Base-by-base conservation (phyloP, 2,329 filamentous ascomycete genomes). In the Dactylellina drechsleri region DNA sequence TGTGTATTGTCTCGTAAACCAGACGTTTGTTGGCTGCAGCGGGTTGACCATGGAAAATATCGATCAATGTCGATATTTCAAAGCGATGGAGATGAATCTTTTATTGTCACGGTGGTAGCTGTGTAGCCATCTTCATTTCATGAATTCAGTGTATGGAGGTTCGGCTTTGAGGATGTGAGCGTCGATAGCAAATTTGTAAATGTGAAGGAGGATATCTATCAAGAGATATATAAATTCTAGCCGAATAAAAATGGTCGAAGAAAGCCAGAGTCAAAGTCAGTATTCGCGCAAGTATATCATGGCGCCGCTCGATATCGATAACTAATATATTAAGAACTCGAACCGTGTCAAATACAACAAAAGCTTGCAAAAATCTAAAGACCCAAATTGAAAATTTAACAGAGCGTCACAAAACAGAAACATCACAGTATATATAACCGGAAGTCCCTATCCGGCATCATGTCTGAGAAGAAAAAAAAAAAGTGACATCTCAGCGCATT, bases 1-100 rank as follows among this genome's bases (percentile, higher is more conserved):
- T 36, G 13, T 3, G 3, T 49, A 31, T 41, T 56, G 61, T 66
- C 61, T 66, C 61, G 61, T 66, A 66, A 66, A 66, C 61, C 61
- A 66, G 61, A 66, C 61, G 45, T 15, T 40, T 10, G 13, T 12
- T 47, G 5, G 13, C 13, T 47, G 16, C 13, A 18, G 13, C 13
- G 43, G 43, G 5, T 47, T 5, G 5, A n/a, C 43, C 13, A 18
- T n/a, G 43, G 43, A 16, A 47, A 47, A 47, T 13, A 15, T 12
- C 13, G 13, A 47, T 10, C 43, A 47, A 15, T n/a, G 16, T 47
- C n/a, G 16, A 36, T 36, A 36, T 36, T 36, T 18, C 4, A 47
- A 47, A 26, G 15, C 8, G 16, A 12, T 16, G 36, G n/a, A 4
- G 18, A 18, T 60, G 47, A 36, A 7, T 36, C 1, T 36, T 36